Conservation (phyloP, 805 yeast genomes). For the Sporopachydermia quercuum region DNA sequence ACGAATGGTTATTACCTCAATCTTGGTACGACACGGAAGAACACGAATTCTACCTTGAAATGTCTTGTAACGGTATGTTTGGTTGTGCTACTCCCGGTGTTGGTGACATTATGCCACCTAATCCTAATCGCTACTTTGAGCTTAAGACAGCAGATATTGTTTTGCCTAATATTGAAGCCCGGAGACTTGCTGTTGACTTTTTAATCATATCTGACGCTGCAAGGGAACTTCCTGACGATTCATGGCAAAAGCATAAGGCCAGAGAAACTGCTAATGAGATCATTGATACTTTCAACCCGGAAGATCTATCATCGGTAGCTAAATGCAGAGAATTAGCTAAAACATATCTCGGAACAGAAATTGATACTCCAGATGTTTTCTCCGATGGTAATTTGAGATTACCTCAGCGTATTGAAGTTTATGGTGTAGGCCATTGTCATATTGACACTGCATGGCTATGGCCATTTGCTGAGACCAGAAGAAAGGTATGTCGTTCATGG, state of each 20-base stretch:
- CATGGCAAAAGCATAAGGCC: conserved; percentile 78
- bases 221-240: conserved; percentile 58
- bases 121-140: conserved; percentile 55
- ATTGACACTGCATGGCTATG: conserved; percentile 98
- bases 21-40: conserved; percentile 32
- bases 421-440: conserved; percentile 88
- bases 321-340: conserved; percentile 55
- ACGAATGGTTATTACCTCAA: conserved; percentile 53
- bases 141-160: conserved; percentile 62
- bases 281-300: conserved; percentile 70
- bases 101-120: conserved; percentile 43
- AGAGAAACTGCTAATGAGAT: conserved; percentile 66
- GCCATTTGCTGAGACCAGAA: conserved; percentile 96
- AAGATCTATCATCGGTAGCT: conserved; percentile 38
- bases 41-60: conserved; percentile 67
- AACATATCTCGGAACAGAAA: conserved; percentile 46
- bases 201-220: conserved; percentile 88
- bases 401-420: conserved; percentile 39
- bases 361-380: conserved; percentile 53
- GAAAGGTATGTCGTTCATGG: conserved; percentile 92
- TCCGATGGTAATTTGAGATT: conserved; percentile 22
- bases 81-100: conserved; percentile 52
- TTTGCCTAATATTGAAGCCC: conserved; percentile 67
- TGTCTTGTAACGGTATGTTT: conserved; percentile 90
- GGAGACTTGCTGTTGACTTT: conserved; percentile 65